Base-by-base conservation (phyloP, 2,329 filamentous ascomycete genomes). In the Xylariaceae sp. region DNA sequence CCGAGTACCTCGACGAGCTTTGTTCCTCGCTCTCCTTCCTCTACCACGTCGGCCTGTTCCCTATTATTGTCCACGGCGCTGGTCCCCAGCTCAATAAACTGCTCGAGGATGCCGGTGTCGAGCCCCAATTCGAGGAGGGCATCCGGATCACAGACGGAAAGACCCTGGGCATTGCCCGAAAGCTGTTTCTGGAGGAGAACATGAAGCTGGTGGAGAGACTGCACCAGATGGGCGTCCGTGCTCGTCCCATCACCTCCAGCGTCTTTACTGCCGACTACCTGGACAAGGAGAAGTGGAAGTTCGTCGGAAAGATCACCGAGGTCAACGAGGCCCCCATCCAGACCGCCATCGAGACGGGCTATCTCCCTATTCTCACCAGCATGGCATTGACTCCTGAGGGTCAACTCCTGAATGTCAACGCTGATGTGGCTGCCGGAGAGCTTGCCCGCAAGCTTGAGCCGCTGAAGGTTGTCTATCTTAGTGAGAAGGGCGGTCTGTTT, bases 381-480 rank as follows among this genome's bases (percentile, higher is more conserved):
- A 96, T 97, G 87, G 94, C 93, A 10, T 93, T 97, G 78, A 92
- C 89, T 18, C 80, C 86, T 43, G 91, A 96, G 58, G 94, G 94
- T 9, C 90, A 93, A 71, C 86, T 97, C 47, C 80, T 99, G 58
- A 99, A 99, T 67, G 94, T 99, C 70, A 99, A 99, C 66, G 94
- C 94, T 34, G 94, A 99, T 71, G 93, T 97, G 56, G 93, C 93
- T 34, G 94, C 94, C 31, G 92, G 92, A 59, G 93, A 97, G 75
- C 79, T 99, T 55, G 93, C 94, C 19, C 86, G 90, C 54, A 84
- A 89, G 51, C 78, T 99, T 48, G 87, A 97, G 73, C 94, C 94
- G 22, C 77, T 97, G 65, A 99, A 99, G 83, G 93, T 97, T 56
- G 92, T 99, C 54, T 99, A 97, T 70, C 80, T 97, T n/a, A 95